Conservation (phyloP, 2,329 filamentous ascomycete genomes). For the Exophiala spinifera region DNA sequence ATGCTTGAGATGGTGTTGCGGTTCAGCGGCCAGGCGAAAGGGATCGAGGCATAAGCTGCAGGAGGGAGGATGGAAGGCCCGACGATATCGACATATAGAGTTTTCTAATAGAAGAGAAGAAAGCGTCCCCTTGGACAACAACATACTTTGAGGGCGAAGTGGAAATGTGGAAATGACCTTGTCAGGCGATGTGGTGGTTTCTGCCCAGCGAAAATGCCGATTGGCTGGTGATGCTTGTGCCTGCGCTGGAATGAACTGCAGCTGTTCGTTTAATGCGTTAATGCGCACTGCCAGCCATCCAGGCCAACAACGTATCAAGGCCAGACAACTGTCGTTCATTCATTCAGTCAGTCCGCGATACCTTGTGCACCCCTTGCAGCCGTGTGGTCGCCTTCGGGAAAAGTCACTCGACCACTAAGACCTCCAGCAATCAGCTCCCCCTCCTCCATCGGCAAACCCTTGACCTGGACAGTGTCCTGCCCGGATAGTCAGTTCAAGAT, state of each 20-base stretch:
- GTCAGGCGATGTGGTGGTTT: conserved; percentile 1
- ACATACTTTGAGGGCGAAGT: too few relatives aligned
- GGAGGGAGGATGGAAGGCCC: not conserved
- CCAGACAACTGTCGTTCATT: not conserved
- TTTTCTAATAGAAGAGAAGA: not conserved
- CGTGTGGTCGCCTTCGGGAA: not conserved
- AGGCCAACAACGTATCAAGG: not conserved
- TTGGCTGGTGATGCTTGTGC: not conserved
- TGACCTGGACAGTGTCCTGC: too few relatives aligned
- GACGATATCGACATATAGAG: not conserved
- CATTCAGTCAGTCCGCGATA: too few relatives aligned
- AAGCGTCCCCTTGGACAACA: too few relatives aligned
- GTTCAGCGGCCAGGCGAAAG: not conserved
- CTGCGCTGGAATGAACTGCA: not conserved
- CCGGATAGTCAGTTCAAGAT: not conserved
- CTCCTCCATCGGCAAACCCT: too few relatives aligned
- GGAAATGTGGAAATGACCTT: not conserved
- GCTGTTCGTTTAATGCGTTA: not conserved
- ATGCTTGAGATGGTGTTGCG: not conserved
- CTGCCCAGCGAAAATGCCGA: not conserved
- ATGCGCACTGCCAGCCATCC: not conserved
- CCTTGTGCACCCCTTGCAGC: not conserved
- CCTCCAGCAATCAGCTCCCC: not conserved
- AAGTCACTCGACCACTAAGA: not conserved
- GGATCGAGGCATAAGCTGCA: not conserved